These are phyloP conservation scores for Diaporthe citri DNA, from an alignment of 2,329 filamentous ascomycete genomes.

Conservation along the genomic window DNA sequence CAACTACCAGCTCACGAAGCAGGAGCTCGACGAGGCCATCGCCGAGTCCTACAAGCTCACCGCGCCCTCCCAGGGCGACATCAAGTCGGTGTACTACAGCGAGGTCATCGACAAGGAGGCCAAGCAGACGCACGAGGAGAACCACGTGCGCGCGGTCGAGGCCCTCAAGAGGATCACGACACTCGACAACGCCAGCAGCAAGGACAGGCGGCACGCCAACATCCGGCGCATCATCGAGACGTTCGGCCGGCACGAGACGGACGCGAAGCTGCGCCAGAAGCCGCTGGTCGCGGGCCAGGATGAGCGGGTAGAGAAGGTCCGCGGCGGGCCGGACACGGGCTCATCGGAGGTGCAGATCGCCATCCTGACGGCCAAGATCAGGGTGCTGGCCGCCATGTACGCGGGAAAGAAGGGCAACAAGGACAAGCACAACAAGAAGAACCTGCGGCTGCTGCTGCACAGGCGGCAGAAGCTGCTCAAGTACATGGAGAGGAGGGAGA, in stretches of 20 bases:
- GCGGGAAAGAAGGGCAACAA: slow-evolving; percentile 77
- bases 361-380: slow-evolving; percentile 94
- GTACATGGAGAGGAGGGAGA: slow-evolving; percentile 90
- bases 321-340: slow-evolving; percentile 92
- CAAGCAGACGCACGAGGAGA: slow-evolving; percentile 59
- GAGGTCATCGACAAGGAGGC: slow-evolving; percentile 44
- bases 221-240: slow-evolving; percentile 85
- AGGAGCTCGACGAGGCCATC: slow-evolving; percentile 76
- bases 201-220: slow-evolving; percentile 85
- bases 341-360: slow-evolving; percentile 98
- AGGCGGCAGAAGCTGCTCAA: slow-evolving; percentile 87
- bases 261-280: slow-evolving; percentile 75
- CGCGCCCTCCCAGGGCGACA: slow-evolving; percentile 58
- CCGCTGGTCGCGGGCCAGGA: slow-evolving; percentile 59
- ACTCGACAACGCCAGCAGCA: slow-evolving; percentile 81
- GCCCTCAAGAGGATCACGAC: slow-evolving; percentile 85
- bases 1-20: slow-evolving; percentile 80
- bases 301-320: slow-evolving; percentile 57
- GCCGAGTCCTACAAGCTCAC: slow-evolving; percentile 77
- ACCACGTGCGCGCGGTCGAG: slow-evolving; percentile 77
- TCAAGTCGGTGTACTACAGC: neutral
- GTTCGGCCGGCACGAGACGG: slow-evolving; percentile 93
- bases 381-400: slow-evolving; percentile 80
- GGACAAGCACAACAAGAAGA: slow-evolving; percentile 95
- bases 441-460: slow-evolving; percentile 87